Evolutionary conservation across 2,329 filamentous ascomycete genomes (phyloP).

Genomic region (Paraphaeosphaeria minitans): DNA sequence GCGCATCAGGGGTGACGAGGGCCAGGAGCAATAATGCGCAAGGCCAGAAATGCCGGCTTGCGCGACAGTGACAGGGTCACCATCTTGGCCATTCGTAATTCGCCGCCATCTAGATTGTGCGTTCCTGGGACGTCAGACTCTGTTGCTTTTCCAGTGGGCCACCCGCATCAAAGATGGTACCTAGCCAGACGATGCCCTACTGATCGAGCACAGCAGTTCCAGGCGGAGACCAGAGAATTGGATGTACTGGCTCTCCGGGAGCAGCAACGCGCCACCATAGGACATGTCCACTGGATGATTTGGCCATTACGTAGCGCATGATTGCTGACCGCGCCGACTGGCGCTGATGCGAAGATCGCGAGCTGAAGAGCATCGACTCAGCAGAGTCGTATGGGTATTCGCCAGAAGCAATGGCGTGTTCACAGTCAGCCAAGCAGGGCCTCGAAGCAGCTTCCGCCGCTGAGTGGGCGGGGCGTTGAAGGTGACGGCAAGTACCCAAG

Average conservation of each 20-base stretch:
- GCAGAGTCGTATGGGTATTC: conserved; percentile 5
- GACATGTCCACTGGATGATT: not conserved
- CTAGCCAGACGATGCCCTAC: not conserved
- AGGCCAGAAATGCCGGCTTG: conserved; percentile 25
- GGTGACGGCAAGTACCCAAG: conserved; percentile 4
- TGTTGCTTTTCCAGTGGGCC: not conserved
- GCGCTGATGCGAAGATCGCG: conserved; percentile 1
- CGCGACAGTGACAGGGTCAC: conserved; percentile 13
- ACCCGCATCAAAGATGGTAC: not conserved
- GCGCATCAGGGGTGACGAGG: conserved; percentile 26
- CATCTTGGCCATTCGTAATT: conserved; percentile 23
- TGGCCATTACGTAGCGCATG: conserved; percentile 5
- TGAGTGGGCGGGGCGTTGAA: conserved; percentile 2
- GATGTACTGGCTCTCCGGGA: not conserved
- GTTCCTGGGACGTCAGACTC: conserved; percentile 10
- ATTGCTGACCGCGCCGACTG: not conserved
- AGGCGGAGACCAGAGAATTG: not conserved
- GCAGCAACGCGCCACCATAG: not conserved
- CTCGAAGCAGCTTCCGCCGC: conserved; percentile 2
- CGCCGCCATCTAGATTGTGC: conserved; percentile 12
- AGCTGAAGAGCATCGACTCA: conserved; percentile 2
- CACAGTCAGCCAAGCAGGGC: conserved; percentile 3
- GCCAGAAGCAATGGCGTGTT: not conserved
- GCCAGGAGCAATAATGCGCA: conserved; percentile 34
- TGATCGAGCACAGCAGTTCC: not conserved